phyloP scores from a whole-genome alignment of 495 filamentous ascomycete genomes.

The Penicillium pancosmium region DNA sequence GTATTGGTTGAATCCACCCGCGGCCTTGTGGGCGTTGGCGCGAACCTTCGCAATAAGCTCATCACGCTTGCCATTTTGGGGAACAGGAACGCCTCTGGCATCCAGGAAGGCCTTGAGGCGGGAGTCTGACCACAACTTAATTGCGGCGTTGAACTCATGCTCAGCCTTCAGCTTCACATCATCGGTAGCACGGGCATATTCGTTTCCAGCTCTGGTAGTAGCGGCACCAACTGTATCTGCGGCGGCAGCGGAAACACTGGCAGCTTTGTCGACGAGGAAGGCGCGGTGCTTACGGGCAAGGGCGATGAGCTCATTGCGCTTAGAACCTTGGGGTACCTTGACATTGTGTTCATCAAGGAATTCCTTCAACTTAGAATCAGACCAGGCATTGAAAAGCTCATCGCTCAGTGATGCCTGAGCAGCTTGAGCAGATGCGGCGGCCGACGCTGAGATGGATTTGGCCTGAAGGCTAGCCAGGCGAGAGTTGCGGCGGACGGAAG shows the following conservation, averaged over 20 bases:
- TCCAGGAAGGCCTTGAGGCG: constrained; percentile 73
- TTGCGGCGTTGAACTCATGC: constrained; percentile 65
- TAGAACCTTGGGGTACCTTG: constrained; percentile 87
- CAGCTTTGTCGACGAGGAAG: constrained; percentile 64
- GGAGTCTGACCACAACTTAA: constrained; percentile 70
- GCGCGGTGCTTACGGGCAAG: constrained; percentile 89
- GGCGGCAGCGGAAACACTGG: constrained; percentile 51
- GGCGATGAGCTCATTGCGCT: constrained; percentile 84
- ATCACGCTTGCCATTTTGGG: constrained; percentile 74
- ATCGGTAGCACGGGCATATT: constrained; percentile 76
- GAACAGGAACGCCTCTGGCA: constrained; percentile 64
- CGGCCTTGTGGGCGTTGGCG: constrained; percentile 70
- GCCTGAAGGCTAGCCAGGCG: constrained; percentile 71
- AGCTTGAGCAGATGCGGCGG: constrained; percentile 64
- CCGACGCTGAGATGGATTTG: constrained; percentile 60
- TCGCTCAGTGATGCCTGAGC: constrained; percentile 76
- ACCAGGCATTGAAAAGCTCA: constrained; percentile 85
- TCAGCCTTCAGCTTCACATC: constrained; percentile 63
- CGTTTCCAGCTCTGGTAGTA: constrained; percentile 77
- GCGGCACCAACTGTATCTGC: constrained; percentile 75
- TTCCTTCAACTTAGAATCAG: constrained; percentile 76
- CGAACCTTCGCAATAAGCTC: constrained; percentile 78
- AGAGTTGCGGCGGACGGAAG: constrained; percentile 87
- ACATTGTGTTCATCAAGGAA: constrained; percentile 77
- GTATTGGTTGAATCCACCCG: constrained; percentile 73